Conservation (phyloP, 1,284 basidiomycete species). For the Neolentinus lepideus region DNA sequence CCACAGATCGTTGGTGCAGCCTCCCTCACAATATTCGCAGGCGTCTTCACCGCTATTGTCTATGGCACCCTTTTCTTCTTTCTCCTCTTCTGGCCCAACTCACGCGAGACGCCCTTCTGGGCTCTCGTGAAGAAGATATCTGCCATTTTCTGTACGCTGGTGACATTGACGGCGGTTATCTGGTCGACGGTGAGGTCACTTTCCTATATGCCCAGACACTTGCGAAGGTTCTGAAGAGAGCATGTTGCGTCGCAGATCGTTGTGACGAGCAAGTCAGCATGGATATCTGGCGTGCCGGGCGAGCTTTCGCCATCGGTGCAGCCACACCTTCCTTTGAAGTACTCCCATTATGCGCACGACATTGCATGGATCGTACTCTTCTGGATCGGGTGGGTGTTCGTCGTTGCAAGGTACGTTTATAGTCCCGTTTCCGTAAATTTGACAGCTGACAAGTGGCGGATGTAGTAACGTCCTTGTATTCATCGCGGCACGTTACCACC, state of each 20-base stretch:
- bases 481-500: constrained; percentile 2
- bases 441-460: too few species aligned
- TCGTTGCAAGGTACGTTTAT: constrained; percentile 1
- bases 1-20: constrained; percentile 2
- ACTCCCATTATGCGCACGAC: not conserved
- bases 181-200: not conserved
- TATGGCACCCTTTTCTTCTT: constrained; percentile 7
- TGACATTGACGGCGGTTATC: not conserved
- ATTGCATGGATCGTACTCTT: constrained; percentile 3
- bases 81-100: constrained; percentile 5
- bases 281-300: not conserved
- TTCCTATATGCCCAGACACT: not conserved
- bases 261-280: not conserved
- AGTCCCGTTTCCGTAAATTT: too few species aligned
- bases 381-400: constrained; percentile 6
- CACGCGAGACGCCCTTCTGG: constrained; percentile 1
- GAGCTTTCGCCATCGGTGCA: too few species aligned
- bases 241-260: not conserved
- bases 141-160: constrained; percentile 1
- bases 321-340: not conserved
- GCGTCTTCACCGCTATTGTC: constrained; percentile 5
- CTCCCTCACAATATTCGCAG: constrained; percentile 4
- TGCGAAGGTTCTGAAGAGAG: not conserved
- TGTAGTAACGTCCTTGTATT: constrained; percentile 3
- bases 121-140: not conserved